Evolutionary conservation across 768 basidiomycete species (phyloP).

Genomic region (Russula lepida): DNA sequence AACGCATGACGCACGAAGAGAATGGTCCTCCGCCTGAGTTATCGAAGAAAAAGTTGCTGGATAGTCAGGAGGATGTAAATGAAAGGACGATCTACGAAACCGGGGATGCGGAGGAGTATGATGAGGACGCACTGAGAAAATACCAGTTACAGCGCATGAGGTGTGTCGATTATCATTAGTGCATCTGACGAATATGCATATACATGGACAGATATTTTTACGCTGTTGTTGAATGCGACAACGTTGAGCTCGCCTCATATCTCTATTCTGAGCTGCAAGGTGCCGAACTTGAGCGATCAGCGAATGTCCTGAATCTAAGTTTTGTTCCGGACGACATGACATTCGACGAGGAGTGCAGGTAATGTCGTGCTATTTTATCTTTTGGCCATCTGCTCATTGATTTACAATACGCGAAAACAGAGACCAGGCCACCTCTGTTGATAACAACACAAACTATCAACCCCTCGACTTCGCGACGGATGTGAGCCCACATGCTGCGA

Average conservation of each 20-base stretch:
- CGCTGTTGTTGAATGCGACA: conserved; percentile 85
- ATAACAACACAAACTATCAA: conserved; percentile 51
- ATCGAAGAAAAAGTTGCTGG: conserved; percentile 44
- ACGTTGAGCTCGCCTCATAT: conserved; percentile 64
- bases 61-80: conserved; percentile 49
- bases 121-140: conserved; percentile 77
- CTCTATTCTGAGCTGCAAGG: conserved; percentile 84
- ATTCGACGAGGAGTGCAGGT: conserved; percentile 75
- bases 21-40: conserved; percentile 80
- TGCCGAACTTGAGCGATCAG: conserved; percentile 92
- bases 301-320: conserved; percentile 92
- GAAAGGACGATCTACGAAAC: conserved; percentile 58
- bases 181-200: conserved; percentile 1
- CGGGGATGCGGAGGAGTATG: conserved; percentile 68
- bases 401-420: conserved; percentile 32
- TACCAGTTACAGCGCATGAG: conserved; percentile 92
- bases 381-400: background rate
- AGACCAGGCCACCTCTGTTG: conserved; percentile 69
- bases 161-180: conserved; percentile 36
- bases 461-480: conserved; percentile 88
- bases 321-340: conserved; percentile 87
- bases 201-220: conserved; percentile 72
- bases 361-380: conserved; percentile 13
- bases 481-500: conserved; percentile 39
- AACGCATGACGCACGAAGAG: conserved; percentile 79